Evolutionary conservation across 2,329 filamentous ascomycete genomes (phyloP).

Genomic region (Penicillium hordei): DNA sequence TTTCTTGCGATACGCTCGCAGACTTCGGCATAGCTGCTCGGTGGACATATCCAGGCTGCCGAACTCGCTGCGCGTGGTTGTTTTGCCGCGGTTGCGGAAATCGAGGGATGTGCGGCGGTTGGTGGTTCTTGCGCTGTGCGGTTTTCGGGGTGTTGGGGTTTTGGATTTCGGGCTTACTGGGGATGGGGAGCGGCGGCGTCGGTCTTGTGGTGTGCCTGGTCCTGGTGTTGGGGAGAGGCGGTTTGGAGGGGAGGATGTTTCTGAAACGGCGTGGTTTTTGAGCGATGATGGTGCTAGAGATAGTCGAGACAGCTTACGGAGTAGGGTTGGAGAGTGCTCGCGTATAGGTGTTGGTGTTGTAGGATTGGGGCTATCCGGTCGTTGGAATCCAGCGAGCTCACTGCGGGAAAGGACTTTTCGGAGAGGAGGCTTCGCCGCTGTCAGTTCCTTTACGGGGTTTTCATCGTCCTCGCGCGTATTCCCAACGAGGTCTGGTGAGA

Average conservation of each 20-base stretch:
- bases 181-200: constrained; percentile 39
- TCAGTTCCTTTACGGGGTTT: constrained; percentile 48
- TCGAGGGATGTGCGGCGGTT: constrained; percentile 52
- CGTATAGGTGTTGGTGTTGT: constrained; percentile 45
- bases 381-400: constrained; percentile 77
- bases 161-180: constrained; percentile 39
- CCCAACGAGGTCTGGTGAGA: constrained; percentile 31
- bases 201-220: constrained; percentile 27
- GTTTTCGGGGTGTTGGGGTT: constrained; percentile 28
- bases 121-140: constrained; percentile 29
- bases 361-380: constrained; percentile 48
- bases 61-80: constrained; percentile 41
- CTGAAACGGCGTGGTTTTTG: constrained; percentile 33
- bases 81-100: constrained; percentile 49
- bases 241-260: constrained; percentile 35
- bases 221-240: constrained; percentile 34
- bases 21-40: constrained; percentile 57
- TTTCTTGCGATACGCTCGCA: constrained; percentile 61
- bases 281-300: constrained; percentile 43
- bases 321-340: constrained; percentile 50
- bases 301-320: constrained; percentile 57
- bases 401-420: constrained; percentile 83
- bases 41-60: constrained; percentile 54
- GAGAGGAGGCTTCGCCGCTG: constrained; percentile 68
- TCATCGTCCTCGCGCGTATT: constrained; percentile 40